These are phyloP conservation scores for Penicillium polonicum DNA, from an alignment of 2,329 filamentous ascomycete species.

Conservation along the genomic window DNA sequence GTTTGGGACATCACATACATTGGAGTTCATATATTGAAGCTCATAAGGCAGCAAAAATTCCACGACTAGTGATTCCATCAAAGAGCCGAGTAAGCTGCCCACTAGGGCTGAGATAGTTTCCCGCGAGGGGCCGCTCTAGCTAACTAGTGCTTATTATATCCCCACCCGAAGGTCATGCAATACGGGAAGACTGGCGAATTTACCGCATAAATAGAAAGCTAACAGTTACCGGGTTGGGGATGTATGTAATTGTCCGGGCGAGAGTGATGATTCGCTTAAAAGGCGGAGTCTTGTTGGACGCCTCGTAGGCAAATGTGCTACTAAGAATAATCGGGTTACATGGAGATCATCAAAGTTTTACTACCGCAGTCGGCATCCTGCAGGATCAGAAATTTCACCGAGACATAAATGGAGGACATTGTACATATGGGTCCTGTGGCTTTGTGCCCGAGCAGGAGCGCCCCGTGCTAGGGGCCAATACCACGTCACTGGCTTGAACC, in stretches of 20 bases:
- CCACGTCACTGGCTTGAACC: neutral
- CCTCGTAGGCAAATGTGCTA: neutral
- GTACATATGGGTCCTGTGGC: neutral
- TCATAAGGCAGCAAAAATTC: too few species aligned
- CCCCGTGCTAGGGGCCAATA: neutral
- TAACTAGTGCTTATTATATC: conserved; percentile 1
- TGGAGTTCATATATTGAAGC: too few species aligned
- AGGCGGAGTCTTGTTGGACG: neutral
- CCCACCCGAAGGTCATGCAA: neutral
- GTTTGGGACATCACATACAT: too few species aligned
- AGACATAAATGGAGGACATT: neutral
- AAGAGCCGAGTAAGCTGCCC: neutral
- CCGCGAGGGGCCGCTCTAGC: neutral
- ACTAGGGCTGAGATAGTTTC: neutral
- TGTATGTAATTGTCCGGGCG: neutral
- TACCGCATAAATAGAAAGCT: neutral
- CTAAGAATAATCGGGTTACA: neutral
- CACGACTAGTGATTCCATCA: neutral
- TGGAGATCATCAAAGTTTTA: neutral
- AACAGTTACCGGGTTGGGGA: neutral
- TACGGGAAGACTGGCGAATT: neutral
- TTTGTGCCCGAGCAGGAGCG: neutral
- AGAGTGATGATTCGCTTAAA: neutral
- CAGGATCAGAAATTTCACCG: neutral
- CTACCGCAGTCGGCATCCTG: neutral